Evolutionary conservation across 805 yeast genomes (phyloP), one percentile per base, ranked within the genome.

Genomic region (Saturnispora sanitii): DNA sequence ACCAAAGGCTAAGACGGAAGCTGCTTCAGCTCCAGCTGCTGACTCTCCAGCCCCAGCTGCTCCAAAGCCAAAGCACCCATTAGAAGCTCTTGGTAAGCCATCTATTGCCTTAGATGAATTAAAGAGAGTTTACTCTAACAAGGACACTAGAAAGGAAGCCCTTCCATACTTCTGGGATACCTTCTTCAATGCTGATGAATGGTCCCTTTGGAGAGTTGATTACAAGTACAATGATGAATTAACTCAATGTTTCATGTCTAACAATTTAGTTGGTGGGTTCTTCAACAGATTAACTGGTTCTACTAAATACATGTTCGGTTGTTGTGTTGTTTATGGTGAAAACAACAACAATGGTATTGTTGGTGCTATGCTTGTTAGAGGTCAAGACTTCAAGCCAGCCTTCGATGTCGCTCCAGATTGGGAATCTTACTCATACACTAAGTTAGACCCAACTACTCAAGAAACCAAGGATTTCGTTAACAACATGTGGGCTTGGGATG

Each of bases 371-470:
- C 68, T 92, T 60, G 80, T 90, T 60, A 87, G 97, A 73, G 98
- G 98, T 58, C 85, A 90, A 68, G 95, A 90, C 48, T 68, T 56
- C 61, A 75, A 55, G 43, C 95, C 96, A 65, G 98, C 96, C 49
- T 86, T 90, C 61, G 83, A 90, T 51, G 97, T 92, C 65, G 98
- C 97, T 61, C 96, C 98, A 66, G 98, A 92, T 71, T 87, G 95
- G 94, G 97, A 90, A 71, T 85, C 96, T 37, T 90, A 85, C 72
- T 61, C 63, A 45, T 86, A 75, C 82, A 68, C 77, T 61, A 79
- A 84, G 72, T 73, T 90, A 59, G 96, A 90, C 62, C 75, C 81
- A 47, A 56, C 86, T 56, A 75, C 76, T 53, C 77, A 75, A 53
- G 92, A 76, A 61, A 84, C 75, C 73, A 80, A 73, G 67, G 83